These are phyloP conservation scores for Phellinidium pouzarii DNA, from an alignment of 1,284 basidiomycete species.

Conservation along the genomic window DNA sequence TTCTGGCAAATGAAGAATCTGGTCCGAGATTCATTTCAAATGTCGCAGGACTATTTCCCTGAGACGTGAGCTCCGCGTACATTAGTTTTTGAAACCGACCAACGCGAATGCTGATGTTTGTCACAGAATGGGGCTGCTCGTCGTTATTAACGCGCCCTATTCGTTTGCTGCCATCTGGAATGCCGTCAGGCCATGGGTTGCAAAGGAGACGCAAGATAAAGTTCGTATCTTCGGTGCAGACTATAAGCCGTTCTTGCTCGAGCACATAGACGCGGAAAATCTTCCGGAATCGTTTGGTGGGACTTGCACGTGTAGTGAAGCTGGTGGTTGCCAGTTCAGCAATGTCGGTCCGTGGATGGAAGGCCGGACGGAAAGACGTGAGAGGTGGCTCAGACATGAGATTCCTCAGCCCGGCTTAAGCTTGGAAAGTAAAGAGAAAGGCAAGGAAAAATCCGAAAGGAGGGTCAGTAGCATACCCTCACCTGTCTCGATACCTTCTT, in stretches of 20 bases:
- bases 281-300: constrained; percentile 39
- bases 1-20: constrained; percentile 71
- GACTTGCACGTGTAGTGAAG: constrained; percentile 45
- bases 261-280: constrained; percentile 49
- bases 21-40: constrained; percentile 52
- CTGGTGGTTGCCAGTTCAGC: constrained; percentile 53
- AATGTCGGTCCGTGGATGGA: constrained; percentile 66
- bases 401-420: constrained; percentile 6
- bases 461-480: neutral
- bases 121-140: constrained; percentile 58
- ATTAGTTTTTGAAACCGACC: neutral
- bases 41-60: constrained; percentile 71
- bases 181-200: constrained; percentile 60
- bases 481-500: neutral
- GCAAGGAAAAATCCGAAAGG: too few species aligned
- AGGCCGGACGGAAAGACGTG: constrained; percentile 46
- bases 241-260: constrained; percentile 47
- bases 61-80: constrained; percentile 54
- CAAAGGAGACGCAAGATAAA: constrained; percentile 63
- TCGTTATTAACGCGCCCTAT: constrained; percentile 61
- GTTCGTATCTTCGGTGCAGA: constrained; percentile 55
- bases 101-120: constrained; percentile 5
- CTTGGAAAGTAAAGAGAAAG: constrained; percentile 12
- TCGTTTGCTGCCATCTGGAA: constrained; percentile 68
- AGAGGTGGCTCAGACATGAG: constrained; percentile 25